A percentile compares a stretch with the other conserved stretches of the same genome.
phyloP scores from a whole-genome alignment of 2,329 filamentous ascomycete genomes.

The Cadophora luteo-olivacea region DNA sequence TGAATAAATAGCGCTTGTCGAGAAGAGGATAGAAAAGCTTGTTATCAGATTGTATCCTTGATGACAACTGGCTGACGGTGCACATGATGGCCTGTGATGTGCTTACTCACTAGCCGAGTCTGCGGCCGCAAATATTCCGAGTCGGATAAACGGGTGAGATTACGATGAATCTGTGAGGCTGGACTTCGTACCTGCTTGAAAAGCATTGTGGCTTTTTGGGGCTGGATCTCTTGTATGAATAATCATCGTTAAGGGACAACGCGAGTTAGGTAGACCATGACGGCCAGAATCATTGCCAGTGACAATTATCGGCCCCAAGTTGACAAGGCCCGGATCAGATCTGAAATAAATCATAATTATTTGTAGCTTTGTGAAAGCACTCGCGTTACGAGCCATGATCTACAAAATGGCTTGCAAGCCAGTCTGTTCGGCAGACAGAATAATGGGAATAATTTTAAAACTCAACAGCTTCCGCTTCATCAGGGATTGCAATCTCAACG shows the following conservation, averaged over 20 bases:
- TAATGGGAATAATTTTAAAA: too few relatives aligned
- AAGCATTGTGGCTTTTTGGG: background rate
- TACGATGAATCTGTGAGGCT: too few relatives aligned
- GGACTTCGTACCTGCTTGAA: background rate
- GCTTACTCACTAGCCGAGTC: constrained; percentile 13
- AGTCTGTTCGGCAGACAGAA: too few relatives aligned
- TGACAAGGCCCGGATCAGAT: too few relatives aligned
- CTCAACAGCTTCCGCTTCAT: too few relatives aligned
- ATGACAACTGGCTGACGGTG: constrained; percentile 12
- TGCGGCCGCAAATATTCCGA: background rate
- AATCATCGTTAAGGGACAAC: background rate
- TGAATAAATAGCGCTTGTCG: background rate
- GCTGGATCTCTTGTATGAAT: background rate
- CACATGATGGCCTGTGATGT: constrained; percentile 5
- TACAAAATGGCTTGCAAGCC: too few relatives aligned
- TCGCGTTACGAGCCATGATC: too few relatives aligned
- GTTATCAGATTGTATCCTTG: background rate
- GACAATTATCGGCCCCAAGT: too few relatives aligned
- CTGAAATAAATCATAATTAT: too few relatives aligned
- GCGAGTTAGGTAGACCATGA: background rate
- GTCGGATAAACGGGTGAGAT: background rate
- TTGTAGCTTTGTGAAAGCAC: too few relatives aligned
- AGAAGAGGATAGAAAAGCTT: background rate
- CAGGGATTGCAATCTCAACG: too few relatives aligned
- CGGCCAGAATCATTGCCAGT: background rate